Conservation (phyloP, 306 rosid genomes). For the Chamaecrista fasciculata region DNA sequence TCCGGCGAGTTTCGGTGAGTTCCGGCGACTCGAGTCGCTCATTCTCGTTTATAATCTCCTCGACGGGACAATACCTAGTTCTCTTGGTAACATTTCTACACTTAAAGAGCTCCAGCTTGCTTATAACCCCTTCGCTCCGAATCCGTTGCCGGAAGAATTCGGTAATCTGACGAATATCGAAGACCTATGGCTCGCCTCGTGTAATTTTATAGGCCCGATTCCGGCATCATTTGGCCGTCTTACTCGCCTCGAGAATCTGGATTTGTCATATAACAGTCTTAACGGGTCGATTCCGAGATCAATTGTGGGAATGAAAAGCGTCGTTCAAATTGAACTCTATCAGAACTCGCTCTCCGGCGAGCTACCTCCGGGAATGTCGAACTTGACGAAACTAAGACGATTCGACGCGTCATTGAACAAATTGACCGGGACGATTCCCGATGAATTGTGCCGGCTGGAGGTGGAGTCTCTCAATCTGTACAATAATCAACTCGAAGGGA, state of each 20-base stretch:
- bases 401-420: slow-evolving; percentile 63
- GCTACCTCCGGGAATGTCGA: slow-evolving; percentile 48
- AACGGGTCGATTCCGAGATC: slow-evolving; percentile 50
- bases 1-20: slow-evolving; percentile 45
- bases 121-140: slow-evolving; percentile 42
- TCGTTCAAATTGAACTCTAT: slow-evolving; percentile 59
- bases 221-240: slow-evolving; percentile 45
- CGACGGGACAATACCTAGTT: slow-evolving; percentile 46
- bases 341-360: slow-evolving; percentile 57
- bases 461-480: slow-evolving; percentile 52
- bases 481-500: slow-evolving; percentile 50
- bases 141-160: slow-evolving; percentile 47
- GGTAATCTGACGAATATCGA: slow-evolving; percentile 57
- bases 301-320: slow-evolving; percentile 36
- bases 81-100: slow-evolving; percentile 48
- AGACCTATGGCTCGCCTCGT: slow-evolving; percentile 42
- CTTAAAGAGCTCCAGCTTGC: slow-evolving; percentile 50
- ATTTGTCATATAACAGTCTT: slow-evolving; percentile 51
- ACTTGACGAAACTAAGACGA: slow-evolving; percentile 40
- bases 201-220: slow-evolving; percentile 55
- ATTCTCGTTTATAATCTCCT: slow-evolving; percentile 41
- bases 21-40: slow-evolving; percentile 42
- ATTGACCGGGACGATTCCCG: slow-evolving; percentile 61
- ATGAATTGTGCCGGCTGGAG: slow-evolving; percentile 44
- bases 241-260: slow-evolving; percentile 46